A percentile compares a stretch with the other conserved stretches of the same genome.
phyloP scores from a whole-genome alignment of 2,329 filamentous ascomycete genomes.

The Didymella sp. region DNA sequence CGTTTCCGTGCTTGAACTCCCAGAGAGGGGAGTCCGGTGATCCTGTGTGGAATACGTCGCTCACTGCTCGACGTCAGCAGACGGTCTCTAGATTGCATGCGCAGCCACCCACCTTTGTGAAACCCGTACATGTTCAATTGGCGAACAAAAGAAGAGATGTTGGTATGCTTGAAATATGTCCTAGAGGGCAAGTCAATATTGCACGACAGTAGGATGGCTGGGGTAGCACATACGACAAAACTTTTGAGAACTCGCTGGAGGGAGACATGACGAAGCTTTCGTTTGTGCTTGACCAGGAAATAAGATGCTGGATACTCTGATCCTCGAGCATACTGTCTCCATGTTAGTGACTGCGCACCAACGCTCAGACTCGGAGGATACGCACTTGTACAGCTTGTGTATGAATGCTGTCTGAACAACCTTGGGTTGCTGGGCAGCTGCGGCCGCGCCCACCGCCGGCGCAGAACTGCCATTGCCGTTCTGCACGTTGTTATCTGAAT shows the following conservation, averaged over 20 bases:
- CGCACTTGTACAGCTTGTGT: slow-evolving; percentile 97
- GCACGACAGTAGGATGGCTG: slow-evolving; percentile 38
- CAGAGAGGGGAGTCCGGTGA: slow-evolving; percentile 92
- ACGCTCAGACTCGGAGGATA: slow-evolving; percentile 18
- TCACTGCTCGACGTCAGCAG: slow-evolving; percentile 66
- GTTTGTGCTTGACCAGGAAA: slow-evolving; percentile 91
- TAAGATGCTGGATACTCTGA: slow-evolving; percentile 88
- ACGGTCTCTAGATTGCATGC: slow-evolving; percentile 2
- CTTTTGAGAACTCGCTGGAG: slow-evolving; percentile 96
- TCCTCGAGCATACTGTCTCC: slow-evolving; percentile 89
- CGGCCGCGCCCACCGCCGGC: slow-evolving; percentile 64
- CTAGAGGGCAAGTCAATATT: slow-evolving; percentile 57
- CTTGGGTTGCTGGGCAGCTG: slow-evolving; percentile 89
- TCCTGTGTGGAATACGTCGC: slow-evolving; percentile 96
- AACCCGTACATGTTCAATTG: slow-evolving; percentile 99
- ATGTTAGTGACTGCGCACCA: slow-evolving; percentile 40
- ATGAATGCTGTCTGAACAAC: slow-evolving; percentile 99
- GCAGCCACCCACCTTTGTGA: slow-evolving; percentile 78
- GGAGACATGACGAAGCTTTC: slow-evolving; percentile 99
- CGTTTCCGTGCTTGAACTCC: slow-evolving; percentile 99
- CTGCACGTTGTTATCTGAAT: slow-evolving; percentile 41
- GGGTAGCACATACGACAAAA: slow-evolving; percentile 77
- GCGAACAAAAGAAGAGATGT: slow-evolving; percentile 97
- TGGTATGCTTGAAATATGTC: slow-evolving; percentile 99
- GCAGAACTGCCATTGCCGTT: slow-evolving; percentile 51